phyloP scores from a whole-genome alignment of 495 filamentous ascomycete species.

The Neurospora sublineolata region DNA sequence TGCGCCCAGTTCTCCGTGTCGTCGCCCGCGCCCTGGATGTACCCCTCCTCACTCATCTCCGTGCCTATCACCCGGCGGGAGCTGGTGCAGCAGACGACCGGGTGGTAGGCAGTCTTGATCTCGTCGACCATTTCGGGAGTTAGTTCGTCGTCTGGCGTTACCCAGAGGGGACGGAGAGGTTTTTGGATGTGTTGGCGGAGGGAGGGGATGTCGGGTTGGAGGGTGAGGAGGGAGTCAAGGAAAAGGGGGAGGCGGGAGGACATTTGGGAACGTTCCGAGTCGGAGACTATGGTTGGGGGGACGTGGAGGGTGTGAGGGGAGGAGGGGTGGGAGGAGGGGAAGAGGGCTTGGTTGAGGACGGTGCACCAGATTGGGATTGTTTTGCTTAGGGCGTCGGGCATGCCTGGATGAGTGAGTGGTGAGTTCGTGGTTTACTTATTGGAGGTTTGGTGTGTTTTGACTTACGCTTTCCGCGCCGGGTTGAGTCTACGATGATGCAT shows the following conservation, averaged over 20 bases:
- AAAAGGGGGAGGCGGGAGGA: slow-evolving; percentile 54
- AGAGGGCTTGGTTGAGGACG: slow-evolving; percentile 71
- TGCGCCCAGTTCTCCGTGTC: slow-evolving; percentile 84
- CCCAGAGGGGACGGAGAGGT: slow-evolving; percentile 54
- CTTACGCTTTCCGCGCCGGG: slow-evolving; percentile 73
- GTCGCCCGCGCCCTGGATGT: slow-evolving; percentile 90
- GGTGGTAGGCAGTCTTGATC: slow-evolving; percentile 46
- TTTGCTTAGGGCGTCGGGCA: slow-evolving; percentile 88
- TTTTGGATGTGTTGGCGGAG: slow-evolving; percentile 33
- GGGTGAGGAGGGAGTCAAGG: slow-evolving; percentile 41
- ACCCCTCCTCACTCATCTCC: slow-evolving; percentile 58
- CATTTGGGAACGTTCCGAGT: slow-evolving; percentile 73
- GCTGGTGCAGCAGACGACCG: slow-evolving; percentile 70
- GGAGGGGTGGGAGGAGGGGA: slow-evolving; percentile 40
- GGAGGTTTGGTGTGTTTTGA: slow-evolving; percentile 5
- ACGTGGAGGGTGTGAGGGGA: slow-evolving; percentile 45
- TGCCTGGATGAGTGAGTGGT: slow-evolving; percentile 35
- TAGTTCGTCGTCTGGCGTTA: slow-evolving; percentile 32
- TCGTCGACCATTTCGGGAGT: slow-evolving; percentile 1
- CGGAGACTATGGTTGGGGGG: slow-evolving; percentile 54
- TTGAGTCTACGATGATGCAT: slow-evolving; percentile 93
- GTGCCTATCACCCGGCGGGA: slow-evolving; percentile 55
- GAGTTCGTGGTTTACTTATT: not conserved
- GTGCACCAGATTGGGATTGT: slow-evolving; percentile 89
- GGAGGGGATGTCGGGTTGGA: slow-evolving; percentile 24